Percentiles rank a stretch among this genome's conserved stretches.
Evolutionary conservation across 768 basidiomycete species (phyloP).

Genomic region (Tricholoma sp.): DNA sequence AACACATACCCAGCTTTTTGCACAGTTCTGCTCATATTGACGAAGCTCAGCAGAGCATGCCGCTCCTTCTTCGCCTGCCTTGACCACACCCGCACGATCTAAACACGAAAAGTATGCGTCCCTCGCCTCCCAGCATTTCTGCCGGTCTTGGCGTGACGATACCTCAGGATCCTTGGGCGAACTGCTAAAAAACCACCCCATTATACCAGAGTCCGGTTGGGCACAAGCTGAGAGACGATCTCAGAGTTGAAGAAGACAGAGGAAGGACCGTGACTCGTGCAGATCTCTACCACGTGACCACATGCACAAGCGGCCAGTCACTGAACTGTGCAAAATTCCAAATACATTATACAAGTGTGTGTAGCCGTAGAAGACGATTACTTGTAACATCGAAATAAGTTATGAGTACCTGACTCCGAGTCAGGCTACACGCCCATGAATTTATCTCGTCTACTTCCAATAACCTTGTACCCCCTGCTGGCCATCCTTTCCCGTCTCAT

Average conservation of each 20-base stretch:
- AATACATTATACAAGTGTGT: no score
- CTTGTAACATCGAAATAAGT: no score
- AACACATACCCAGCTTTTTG: slow-evolving; percentile 80
- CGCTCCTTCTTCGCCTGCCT: slow-evolving; percentile 63
- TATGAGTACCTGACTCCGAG: no score
- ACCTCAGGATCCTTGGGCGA: slow-evolving; percentile 32
- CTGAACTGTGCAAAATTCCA: no score
- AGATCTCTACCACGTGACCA: no score
- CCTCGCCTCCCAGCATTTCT: slow-evolving; percentile 80
- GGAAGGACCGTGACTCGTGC: no score
- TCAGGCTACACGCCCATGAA: slow-evolving; percentile 25
- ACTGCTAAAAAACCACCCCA: slow-evolving; percentile 39
- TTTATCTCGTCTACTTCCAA: slow-evolving; percentile 28
- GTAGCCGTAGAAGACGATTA: no score
- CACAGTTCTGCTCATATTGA: slow-evolving; percentile 69
- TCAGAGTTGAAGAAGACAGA: no score
- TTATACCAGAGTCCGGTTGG: slow-evolving; percentile 7
- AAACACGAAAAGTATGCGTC: slow-evolving; percentile 86
- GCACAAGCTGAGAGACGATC: no score
- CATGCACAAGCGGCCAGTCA: no score
- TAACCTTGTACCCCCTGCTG: slow-evolving; percentile 61
- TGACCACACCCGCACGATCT: slow-evolving; percentile 60
- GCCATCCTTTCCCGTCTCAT: slow-evolving; percentile 65
- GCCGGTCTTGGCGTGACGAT: slow-evolving; percentile 58
- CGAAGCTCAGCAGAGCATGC: slow-evolving; percentile 55